Evolutionary conservation across 176 grass and related monocot species (phyloP).

Genomic region (Carex parvula): DNA sequence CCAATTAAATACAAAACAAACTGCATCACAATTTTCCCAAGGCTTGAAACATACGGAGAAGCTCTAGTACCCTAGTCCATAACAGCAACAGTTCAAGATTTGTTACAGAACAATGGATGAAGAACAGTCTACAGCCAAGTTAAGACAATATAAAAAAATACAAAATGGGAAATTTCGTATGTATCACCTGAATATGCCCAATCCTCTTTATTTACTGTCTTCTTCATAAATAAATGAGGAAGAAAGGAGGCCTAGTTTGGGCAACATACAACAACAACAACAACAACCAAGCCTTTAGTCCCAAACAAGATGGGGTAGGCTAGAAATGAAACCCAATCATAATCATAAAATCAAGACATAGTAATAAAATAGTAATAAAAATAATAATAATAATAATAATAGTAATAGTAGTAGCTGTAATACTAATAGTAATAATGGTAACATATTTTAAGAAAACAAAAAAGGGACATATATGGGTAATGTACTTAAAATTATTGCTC

Average conservation of each 20-base stretch:
- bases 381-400: no score
- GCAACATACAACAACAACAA: neutral
- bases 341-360: no score
- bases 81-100: neutral
- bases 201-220: neutral
- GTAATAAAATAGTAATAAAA: no score
- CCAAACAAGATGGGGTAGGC: no score
- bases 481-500: constrained; percentile 27
- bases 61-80: constrained; percentile 5
- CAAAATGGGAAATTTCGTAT: neutral
- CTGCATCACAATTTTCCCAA: constrained; percentile 18
- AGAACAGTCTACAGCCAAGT: neutral
- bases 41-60: constrained; percentile 8
- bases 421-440: neutral
- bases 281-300: no score
- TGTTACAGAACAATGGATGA: neutral
- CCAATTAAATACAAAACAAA: constrained; percentile 34
- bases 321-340: no score
- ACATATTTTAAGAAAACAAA: neutral
- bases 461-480: neutral
- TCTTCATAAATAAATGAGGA: neutral
- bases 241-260: neutral
- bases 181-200: neutral
- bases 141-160: neutral
- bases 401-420: no score